phyloP scores from a whole-genome alignment of 1,139 yeast genomes.

The Candida tetrigidarum region DNA sequence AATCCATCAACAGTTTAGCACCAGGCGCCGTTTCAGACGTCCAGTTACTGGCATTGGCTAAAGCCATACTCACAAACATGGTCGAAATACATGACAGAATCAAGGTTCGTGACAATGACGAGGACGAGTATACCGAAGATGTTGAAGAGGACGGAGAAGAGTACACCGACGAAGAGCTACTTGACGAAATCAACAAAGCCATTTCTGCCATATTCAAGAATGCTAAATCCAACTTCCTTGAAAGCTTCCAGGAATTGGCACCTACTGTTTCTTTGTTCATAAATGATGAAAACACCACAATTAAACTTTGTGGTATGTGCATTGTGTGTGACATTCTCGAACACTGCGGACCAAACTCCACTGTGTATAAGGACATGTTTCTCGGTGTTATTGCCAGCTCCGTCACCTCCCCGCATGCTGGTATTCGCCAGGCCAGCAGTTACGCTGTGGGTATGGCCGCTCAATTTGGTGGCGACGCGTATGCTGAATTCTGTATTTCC shows the following conservation, averaged over 20 bases:
- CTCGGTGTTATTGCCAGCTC: conserved; percentile 65
- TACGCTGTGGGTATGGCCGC: conserved; percentile 88
- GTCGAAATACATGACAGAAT: conserved; percentile 74
- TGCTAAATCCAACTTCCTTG: conserved; percentile 60
- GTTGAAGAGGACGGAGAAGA: conserved; percentile 82
- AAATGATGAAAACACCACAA: conserved; percentile 66
- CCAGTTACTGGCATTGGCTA: conserved; percentile 62
- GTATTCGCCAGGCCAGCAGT: conserved; percentile 87
- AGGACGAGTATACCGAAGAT: conserved; percentile 74
- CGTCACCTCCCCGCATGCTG: conserved; percentile 67
- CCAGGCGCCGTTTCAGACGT: conserved; percentile 57
- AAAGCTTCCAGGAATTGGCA: conserved; percentile 62
- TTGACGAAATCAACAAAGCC: conserved; percentile 84
- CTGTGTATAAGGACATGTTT: conserved; percentile 66
- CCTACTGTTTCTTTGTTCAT: conserved; percentile 60
- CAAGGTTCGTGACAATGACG: conserved; percentile 68
- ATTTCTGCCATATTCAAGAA: conserved; percentile 75
- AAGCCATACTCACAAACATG: conserved; percentile 64
- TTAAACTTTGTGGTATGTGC: conserved; percentile 80
- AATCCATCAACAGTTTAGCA: conserved; percentile 70
- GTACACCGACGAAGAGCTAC: conserved; percentile 85
- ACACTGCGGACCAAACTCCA: conserved; percentile 72
- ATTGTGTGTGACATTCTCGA: conserved; percentile 82
- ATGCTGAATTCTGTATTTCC: conserved; percentile 65
- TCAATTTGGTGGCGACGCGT: conserved; percentile 70